Conservation (phyloP, 441 rosid species). For the Manihot esculenta region DNA sequence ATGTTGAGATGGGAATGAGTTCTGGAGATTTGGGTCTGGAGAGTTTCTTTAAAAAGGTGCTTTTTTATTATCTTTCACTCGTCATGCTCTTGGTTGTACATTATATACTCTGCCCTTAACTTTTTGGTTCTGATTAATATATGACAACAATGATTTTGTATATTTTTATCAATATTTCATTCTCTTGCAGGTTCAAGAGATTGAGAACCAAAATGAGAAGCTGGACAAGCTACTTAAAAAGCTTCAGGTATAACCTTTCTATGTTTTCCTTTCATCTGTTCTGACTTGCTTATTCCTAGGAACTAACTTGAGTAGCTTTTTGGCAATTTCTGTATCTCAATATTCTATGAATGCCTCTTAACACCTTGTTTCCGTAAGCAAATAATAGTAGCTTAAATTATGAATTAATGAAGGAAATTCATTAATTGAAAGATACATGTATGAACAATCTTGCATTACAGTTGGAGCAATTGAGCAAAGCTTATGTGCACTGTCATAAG, state of each 20-base stretch:
- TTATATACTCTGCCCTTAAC: background rate
- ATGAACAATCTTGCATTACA: background rate
- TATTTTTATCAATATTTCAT: background rate
- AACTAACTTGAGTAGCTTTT: background rate
- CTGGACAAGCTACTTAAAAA: constrained; percentile 74
- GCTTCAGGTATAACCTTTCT: constrained; percentile 64
- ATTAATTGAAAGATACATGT: background rate
- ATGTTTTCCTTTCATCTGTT: background rate
- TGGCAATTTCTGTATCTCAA: background rate
- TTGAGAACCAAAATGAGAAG: constrained; percentile 83
- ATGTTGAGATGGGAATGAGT: constrained; percentile 71
- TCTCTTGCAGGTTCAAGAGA: constrained; percentile 74
- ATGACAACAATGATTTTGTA: background rate
- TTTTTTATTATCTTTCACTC: constrained; percentile 12
- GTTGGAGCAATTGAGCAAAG: constrained; percentile 5
- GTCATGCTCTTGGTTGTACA: background rate
- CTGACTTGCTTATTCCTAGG: no score
- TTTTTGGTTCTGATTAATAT: constrained; percentile 3
- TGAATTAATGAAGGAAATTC: background rate
- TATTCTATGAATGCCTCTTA: background rate
- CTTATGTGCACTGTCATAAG: background rate
- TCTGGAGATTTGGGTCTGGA: constrained; percentile 78
- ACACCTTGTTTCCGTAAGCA: background rate
- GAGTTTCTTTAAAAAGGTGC: constrained; percentile 85
- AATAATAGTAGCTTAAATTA: background rate